Percentiles rank a stretch among this genome's conserved stretches.
phyloP scores from a whole-genome alignment of 2,329 filamentous ascomycete genomes.

The Teratosphaeria pseudoeucalypti region DNA sequence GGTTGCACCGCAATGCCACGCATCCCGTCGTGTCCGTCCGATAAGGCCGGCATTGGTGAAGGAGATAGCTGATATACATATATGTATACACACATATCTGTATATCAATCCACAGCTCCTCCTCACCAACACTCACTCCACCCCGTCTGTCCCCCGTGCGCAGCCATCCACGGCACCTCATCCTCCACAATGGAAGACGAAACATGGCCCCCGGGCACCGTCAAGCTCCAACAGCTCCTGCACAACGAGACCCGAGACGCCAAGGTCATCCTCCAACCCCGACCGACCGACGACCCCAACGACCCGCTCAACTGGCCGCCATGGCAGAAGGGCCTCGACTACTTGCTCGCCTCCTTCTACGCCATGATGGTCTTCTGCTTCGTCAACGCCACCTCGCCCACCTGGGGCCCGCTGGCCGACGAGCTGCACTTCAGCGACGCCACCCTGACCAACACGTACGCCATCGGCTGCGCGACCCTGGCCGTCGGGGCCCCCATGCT shows the following conservation, averaged over 20 bases:
- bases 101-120: not conserved
- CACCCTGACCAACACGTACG: slow-evolving; percentile 37
- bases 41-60: too few relatives aligned
- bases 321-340: slow-evolving; percentile 33
- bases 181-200: not conserved
- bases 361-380: slow-evolving; percentile 34
- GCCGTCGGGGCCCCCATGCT: slow-evolving; percentile 40
- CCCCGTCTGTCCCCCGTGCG: not conserved
- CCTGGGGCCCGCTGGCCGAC: slow-evolving; percentile 33
- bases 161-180: not conserved
- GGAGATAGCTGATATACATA: too few relatives aligned
- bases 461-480: slow-evolving; percentile 36
- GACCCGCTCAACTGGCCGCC: slow-evolving; percentile 34
- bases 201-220: not conserved
- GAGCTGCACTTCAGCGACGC: slow-evolving; percentile 35
- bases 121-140: not conserved
- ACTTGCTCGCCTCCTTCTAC: slow-evolving; percentile 32
- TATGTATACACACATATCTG: too few relatives aligned
- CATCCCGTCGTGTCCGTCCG: too few relatives aligned
- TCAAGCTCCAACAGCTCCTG: not conserved
- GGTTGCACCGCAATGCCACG: too few relatives aligned
- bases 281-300: slow-evolving; percentile 28
- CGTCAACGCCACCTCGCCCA: slow-evolving; percentile 31
- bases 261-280: slow-evolving; percentile 27
- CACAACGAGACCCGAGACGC: slow-evolving; percentile 8